Conservation (phyloP, 148 eudicot species). For the Salicornia ramosissima region DNA sequence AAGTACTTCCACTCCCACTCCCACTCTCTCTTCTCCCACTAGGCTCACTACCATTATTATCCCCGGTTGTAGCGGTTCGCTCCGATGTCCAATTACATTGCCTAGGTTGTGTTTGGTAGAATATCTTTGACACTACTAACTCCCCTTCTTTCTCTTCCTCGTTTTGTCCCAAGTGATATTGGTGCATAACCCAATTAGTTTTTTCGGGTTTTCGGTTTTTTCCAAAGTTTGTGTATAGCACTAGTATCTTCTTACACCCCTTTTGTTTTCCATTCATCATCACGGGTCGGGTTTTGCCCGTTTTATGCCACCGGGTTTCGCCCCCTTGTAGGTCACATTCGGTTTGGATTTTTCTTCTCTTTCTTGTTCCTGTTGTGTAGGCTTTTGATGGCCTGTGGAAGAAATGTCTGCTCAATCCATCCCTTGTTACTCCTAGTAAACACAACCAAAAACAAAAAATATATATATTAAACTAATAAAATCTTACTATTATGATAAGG, state of each 20-base stretch:
- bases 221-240: constrained; percentile 82
- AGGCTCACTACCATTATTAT: constrained; percentile 19
- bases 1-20: constrained; percentile 51
- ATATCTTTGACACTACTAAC: constrained; percentile 89
- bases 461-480: too few species aligned
- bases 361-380: constrained; percentile 94
- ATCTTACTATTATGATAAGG: too few species aligned
- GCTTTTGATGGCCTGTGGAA: constrained; percentile 98
- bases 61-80: constrained; percentile 26
- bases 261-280: constrained; percentile 81
- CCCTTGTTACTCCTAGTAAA: constrained; percentile 72
- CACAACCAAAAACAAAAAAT: too few species aligned
- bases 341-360: constrained; percentile 86
- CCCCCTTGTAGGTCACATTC: constrained; percentile 94
- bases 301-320: constrained; percentile 96
- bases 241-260: constrained; percentile 93
- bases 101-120: constrained; percentile 91
- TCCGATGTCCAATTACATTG: constrained; percentile 63
- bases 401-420: constrained; percentile 93
- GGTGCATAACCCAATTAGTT: constrained; percentile 99
- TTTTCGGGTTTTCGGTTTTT: constrained; percentile 90
- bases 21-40: constrained; percentile 42
- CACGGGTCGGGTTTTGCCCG: constrained; percentile 91
- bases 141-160: constrained; percentile 96
- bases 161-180: constrained; percentile 81